Base-by-base conservation (phyloP, 371 early-diverging fungal genomes). In the Dinochytrium kinnereticum region DNA sequence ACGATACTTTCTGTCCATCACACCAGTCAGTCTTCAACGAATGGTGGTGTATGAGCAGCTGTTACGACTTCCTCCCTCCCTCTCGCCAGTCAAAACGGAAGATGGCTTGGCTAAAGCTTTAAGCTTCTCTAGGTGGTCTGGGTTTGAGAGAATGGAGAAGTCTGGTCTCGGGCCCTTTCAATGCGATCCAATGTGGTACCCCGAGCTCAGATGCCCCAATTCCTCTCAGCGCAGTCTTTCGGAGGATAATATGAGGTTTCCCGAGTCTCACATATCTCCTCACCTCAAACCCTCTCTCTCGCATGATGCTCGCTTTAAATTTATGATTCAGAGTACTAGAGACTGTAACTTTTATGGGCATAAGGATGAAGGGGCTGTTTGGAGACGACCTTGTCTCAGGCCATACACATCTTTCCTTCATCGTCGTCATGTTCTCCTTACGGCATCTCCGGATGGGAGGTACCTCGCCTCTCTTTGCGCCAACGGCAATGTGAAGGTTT, bases 381-480 rank as follows among this genome's bases (percentile, higher is more conserved):
- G 61, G 61, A 31, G 17, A 31, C 7, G 26, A 7, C 30, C 61
- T 34, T 61, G 36, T 19, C n/a, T 40, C 19, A 0, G 69, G 24
- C 74, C 74, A 19, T 36, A 55, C 19, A 36, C 37, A 26, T 59
- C 61, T 0, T 28, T 73, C 30, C 51, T 73, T 21, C 74, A 73
- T 37, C 59, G 68, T 15, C 30, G 64, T 31, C 69, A 74, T 37
- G 17, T 34, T 7, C 49, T 51, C 17, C 21, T 74, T 7, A 34
- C 65, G 15, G 51, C 64, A 1, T 74, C 74, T n/a, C 74, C 74
- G 24, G 70, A 74, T 69, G 74, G 74, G 21, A 26, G 50, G 28
- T 69, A 33, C 68, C 2, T 74, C 31, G 74, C 70, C 1, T 55
- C 57, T 13, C 69, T 64, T 3, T 59, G 69, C 24, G 59, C 64